These are phyloP conservation scores for Pseudocercospora eumusae DNA, from an alignment of 2,329 filamentous ascomycete genomes.

Conservation along the genomic window DNA sequence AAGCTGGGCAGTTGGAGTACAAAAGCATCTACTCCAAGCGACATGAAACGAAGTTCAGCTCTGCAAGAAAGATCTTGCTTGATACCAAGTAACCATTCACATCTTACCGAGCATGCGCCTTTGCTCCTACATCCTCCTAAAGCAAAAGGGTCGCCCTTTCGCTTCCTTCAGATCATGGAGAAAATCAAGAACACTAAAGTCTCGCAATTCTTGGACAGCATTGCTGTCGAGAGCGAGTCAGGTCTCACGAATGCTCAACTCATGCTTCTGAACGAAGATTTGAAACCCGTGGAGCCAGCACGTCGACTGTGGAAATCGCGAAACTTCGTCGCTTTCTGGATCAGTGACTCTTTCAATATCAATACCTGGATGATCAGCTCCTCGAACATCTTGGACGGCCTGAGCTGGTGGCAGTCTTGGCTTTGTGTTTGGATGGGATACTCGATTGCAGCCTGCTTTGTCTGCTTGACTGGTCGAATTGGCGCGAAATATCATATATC, in stretches of 20 bases:
- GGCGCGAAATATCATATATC: conserved; percentile 86
- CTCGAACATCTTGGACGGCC: conserved; percentile 73
- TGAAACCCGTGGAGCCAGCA: conserved; percentile 67
- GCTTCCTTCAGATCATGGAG: conserved; percentile 41
- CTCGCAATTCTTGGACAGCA: conserved; percentile 53
- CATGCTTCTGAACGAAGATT: conserved; percentile 74
- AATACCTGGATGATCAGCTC: conserved; percentile 74
- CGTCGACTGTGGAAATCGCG: conserved; percentile 80
- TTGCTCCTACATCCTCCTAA: conserved; percentile 11
- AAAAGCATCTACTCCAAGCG: conserved; percentile 12
- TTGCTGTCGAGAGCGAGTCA: conserved; percentile 73
- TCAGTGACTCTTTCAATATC: conserved; percentile 83
- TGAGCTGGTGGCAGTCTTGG: conserved; percentile 55
- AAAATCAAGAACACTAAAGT: conserved; percentile 44
- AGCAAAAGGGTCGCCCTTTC: not conserved
- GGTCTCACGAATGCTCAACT: conserved; percentile 77
- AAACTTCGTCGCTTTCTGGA: conserved; percentile 85
- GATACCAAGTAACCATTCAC: not conserved
- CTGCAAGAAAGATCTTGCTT: not conserved
- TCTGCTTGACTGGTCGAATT: conserved; percentile 77
- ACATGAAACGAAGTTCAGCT: conserved; percentile 1
- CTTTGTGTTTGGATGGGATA: conserved; percentile 66
- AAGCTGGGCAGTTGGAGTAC: conserved; percentile 5
- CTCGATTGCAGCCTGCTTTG: conserved; percentile 70
- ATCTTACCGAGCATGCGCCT: conserved; percentile 16